Conservation (phyloP, 441 rosid species). For the Syzygium syzygioides region DNA sequence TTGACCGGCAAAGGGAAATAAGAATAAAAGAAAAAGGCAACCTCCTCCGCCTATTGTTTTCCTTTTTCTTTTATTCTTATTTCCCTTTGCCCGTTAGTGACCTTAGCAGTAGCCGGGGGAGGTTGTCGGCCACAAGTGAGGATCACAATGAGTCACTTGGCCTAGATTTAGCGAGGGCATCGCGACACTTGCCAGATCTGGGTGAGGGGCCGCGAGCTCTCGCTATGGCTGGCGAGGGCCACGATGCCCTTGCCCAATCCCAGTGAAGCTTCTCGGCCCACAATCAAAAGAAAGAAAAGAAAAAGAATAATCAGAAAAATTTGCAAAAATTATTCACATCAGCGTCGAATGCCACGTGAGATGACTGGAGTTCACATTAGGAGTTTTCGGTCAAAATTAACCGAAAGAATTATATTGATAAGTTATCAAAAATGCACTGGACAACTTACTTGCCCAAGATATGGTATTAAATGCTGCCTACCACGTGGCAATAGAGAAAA, state of each 20-base stretch:
- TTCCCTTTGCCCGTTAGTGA: accelerated
- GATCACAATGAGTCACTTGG: accelerated
- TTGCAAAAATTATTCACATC: accelerated
- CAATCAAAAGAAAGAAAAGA: not conserved
- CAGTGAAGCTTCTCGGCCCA: accelerated
- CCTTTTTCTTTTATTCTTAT: not conserved
- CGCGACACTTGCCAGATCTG: too few relatives aligned
- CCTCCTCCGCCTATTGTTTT: too few relatives aligned
- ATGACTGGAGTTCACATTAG: accelerated
- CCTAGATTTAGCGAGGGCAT: too few relatives aligned
- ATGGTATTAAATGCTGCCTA: not conserved
- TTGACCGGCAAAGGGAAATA: accelerated
- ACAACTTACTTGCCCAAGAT: not conserved
- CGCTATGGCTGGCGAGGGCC: not conserved
- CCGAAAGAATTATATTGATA: accelerated
- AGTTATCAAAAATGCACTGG: not conserved
- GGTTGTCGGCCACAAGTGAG: not conserved
- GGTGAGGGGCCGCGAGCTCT: not conserved
- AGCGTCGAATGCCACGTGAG: accelerated
- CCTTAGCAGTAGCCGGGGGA: accelerated
- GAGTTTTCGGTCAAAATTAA: accelerated
- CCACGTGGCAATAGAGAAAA: not conserved
- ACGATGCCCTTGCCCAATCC: not conserved
- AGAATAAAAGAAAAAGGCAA: not conserved
- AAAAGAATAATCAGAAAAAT: not conserved